Evolutionary conservation across 2,329 filamentous ascomycete genomes (phyloP), one percentile per base, ranked within the genome.

Genomic region (Teratosphaeria zuluensis): DNA sequence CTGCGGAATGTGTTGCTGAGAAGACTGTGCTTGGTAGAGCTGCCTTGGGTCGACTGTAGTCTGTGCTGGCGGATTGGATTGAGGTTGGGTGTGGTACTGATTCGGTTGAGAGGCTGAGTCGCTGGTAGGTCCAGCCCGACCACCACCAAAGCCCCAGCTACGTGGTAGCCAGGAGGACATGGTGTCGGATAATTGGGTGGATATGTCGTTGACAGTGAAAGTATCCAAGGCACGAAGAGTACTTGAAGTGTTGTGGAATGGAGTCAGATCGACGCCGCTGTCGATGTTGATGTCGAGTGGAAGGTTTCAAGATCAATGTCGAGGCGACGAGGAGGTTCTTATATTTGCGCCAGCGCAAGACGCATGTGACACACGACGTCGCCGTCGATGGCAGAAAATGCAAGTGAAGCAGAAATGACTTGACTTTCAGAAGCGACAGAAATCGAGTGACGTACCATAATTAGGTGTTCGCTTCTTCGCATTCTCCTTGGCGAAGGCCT

Each of bases 401-500:
- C 53, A 30, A 19, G 21, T 53, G 42, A 46, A 46, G 42, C 42
- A 48, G 42, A 48, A 19, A 48, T 48, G 42, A 48, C 16, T 4
- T 8, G 6, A 21, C 42, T 7, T n/a, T 48, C 42, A 21, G 42
- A 48, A 48, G 42, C 42, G 7, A n/a, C 16, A 48, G 16, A 53
- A n/a, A 53, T n/a, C 4, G 31, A 31, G 28, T 53, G 31, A 70
- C 68, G 52, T 64, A 71, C 69, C 68, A 62, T 68, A 63, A 42
- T 67, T 66, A 28, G 64, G 65, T 24, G 59, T 51, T 51, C 62
- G 64, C 61, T 64, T 66, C 59, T 66, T 67, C 65, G 54, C 66
- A 54, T 71, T 66, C 55, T 65, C 63, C 62, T 74, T 74, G 2
- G 67, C 69, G 56, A 67, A 72, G 2, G 68, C 72, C 58, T 72